These are phyloP conservation scores for Takashimella koratensis DNA, from an alignment of 1,284 basidiomycete species.

Conservation along the genomic window DNA sequence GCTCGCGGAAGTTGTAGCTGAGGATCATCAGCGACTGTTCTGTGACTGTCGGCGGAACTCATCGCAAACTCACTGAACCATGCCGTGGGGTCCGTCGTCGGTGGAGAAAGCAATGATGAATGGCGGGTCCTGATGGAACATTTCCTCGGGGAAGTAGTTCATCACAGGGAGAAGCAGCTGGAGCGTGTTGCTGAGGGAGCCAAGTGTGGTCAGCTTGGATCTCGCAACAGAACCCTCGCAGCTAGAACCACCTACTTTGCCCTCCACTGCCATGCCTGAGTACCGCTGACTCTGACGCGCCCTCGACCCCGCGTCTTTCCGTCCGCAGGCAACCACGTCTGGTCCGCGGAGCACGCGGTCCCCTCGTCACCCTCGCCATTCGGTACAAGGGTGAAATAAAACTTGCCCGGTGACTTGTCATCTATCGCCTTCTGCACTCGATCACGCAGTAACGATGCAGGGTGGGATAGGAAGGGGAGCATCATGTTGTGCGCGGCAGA, in stretches of 20 bases:
- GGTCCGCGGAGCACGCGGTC: conserved; percentile 25
- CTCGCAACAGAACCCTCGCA: neutral
- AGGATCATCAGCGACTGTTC: neutral
- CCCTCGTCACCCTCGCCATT: conserved; percentile 35
- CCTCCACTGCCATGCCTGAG: conserved; percentile 27
- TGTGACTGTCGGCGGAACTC: too few species aligned
- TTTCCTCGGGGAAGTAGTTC: conserved; percentile 27
- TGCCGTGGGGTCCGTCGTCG: conserved; percentile 33
- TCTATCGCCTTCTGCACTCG: conserved; percentile 15
- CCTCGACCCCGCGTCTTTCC: conserved; percentile 25
- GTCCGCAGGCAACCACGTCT: conserved; percentile 18
- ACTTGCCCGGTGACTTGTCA: conserved; percentile 14
- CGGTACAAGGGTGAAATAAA: conserved; percentile 35
- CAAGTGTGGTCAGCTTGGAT: neutral
- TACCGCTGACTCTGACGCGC: conserved; percentile 26
- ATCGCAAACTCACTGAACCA: conserved; percentile 26
- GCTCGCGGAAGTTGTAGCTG: conserved; percentile 22
- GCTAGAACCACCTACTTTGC: conserved; percentile 30
- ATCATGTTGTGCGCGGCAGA: conserved; percentile 35
- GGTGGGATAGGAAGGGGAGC: conserved; percentile 32
- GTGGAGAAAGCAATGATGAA: conserved; percentile 31
- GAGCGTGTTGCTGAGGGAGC: conserved; percentile 31
- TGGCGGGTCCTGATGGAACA: conserved; percentile 31
- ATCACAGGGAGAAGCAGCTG: conserved; percentile 32
- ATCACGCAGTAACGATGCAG: conserved; percentile 24